Evolutionary conservation across 2,329 filamentous ascomycete genomes (phyloP).

Genomic region (Gaeumannomyces sp.): DNA sequence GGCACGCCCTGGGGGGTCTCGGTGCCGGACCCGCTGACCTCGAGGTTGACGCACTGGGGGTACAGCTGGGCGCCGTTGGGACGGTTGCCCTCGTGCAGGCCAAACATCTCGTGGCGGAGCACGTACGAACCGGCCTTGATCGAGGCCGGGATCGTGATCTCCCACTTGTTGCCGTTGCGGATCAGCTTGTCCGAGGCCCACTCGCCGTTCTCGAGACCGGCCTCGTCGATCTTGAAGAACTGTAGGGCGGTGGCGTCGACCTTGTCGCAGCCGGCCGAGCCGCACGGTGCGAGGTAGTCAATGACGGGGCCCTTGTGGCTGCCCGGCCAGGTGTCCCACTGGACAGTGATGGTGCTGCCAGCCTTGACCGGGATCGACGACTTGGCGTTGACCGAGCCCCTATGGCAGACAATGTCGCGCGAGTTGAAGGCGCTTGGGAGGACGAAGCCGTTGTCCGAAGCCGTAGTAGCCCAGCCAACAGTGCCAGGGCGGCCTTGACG

Average conservation of each 20-base stretch:
- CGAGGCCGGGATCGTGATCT: conserved; percentile 21
- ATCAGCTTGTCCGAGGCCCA: conserved; percentile 38
- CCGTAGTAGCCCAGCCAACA: conserved; percentile 34
- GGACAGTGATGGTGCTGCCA: conserved; percentile 32
- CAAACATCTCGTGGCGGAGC: conserved; percentile 38
- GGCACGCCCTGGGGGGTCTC: conserved; percentile 11
- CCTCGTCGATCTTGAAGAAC: conserved; percentile 18
- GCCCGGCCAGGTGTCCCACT: conserved; percentile 37
- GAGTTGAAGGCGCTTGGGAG: conserved; percentile 31
- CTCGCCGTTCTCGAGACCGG: conserved; percentile 22
- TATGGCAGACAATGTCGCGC: conserved; percentile 42
- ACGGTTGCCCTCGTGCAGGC: conserved; percentile 31
- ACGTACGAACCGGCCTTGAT: conserved; percentile 28
- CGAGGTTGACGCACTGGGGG: conserved; percentile 25
- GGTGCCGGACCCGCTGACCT: conserved; percentile 20
- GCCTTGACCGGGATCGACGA: conserved; percentile 24
- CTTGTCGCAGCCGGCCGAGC: conserved; percentile 12
- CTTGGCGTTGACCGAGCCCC: conserved; percentile 28
- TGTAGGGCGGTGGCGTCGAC: conserved; percentile 12
- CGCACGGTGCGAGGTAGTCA: conserved; percentile 48
- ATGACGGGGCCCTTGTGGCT: conserved; percentile 49
- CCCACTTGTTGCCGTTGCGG: conserved; percentile 41
- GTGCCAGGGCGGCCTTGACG: conserved; percentile 26
- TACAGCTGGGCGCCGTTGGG: conserved; percentile 24
- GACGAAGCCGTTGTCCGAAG: conserved; percentile 46